A percentile compares a stretch with the other conserved stretches of the same genome.
phyloP scores from a whole-genome alignment of 208 protist species.

The Crithidia sp. region DNA sequence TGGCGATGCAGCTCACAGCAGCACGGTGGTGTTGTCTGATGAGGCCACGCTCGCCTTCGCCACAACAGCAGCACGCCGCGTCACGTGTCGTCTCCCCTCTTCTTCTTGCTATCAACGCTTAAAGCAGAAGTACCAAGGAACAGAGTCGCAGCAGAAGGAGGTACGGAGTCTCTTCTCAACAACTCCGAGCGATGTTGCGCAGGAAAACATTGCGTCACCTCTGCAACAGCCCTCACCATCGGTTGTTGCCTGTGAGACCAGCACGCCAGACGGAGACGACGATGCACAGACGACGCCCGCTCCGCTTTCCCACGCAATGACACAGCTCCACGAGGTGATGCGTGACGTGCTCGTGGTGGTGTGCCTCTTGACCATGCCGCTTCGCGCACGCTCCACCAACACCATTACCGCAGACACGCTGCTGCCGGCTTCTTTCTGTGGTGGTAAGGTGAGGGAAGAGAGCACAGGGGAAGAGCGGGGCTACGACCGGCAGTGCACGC shows the following conservation, averaged over 20 bases:
- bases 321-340: neutral
- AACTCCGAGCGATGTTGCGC: no score
- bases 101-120: constrained; percentile 23
- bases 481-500: constrained; percentile 8
- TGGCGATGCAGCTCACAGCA: no score
- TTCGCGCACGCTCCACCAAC: neutral
- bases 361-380: neutral
- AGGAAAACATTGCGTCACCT: neutral
- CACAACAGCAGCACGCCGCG: no score
- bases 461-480: neutral
- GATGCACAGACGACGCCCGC: neutral
- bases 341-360: neutral
- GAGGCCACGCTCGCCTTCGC: no score
- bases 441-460: neutral
- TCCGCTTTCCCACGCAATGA: neutral
- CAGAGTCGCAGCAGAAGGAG: neutral
- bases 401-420: neutral
- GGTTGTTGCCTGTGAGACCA: no score
- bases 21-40: no score
- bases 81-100: constrained; percentile 1
- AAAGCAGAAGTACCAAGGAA: constrained; percentile 13
- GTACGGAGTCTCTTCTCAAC: no score
- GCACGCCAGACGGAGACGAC: neutral
- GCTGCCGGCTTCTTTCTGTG: neutral
- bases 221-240: no score